phyloP scores from a whole-genome alignment of 805 yeast genomes.

The Phaffomyces opuntiae region DNA sequence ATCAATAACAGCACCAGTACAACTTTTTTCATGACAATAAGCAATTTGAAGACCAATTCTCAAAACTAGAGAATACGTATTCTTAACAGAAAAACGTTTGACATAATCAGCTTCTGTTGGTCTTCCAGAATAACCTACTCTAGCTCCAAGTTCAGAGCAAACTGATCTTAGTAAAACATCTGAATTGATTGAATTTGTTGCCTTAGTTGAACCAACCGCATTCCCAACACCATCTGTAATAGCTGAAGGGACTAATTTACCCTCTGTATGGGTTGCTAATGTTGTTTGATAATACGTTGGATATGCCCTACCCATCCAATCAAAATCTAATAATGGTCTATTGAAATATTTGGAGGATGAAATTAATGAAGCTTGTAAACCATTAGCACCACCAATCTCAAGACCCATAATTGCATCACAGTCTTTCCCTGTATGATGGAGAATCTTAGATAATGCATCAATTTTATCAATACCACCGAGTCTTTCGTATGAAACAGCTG shows the following conservation, averaged over 20 bases:
- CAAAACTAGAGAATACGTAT: slow-evolving; percentile 38
- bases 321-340: slow-evolving; percentile 28
- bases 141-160: slow-evolving; percentile 36
- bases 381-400: slow-evolving; percentile 39
- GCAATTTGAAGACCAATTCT: slow-evolving; percentile 35
- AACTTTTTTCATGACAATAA: too few relatives aligned
- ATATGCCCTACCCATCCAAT: slow-evolving; percentile 43
- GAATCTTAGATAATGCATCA: slow-evolving; percentile 24
- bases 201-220: slow-evolving; percentile 25
- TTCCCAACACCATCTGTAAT: slow-evolving; percentile 40
- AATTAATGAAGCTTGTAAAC: slow-evolving; percentile 23
- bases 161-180: slow-evolving; percentile 35
- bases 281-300: slow-evolving; percentile 38
- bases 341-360: slow-evolving; percentile 19
- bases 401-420: too few relatives aligned
- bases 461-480: slow-evolving; percentile 28
- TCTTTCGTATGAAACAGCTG: slow-evolving; percentile 37
- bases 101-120: slow-evolving; percentile 7
- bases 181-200: slow-evolving; percentile 26
- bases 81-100: slow-evolving; percentile 25
- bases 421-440: slow-evolving; percentile 22
- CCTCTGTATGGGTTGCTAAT: slow-evolving; percentile 25
- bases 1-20: slow-evolving; percentile 1
- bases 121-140: slow-evolving; percentile 27
- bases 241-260: slow-evolving; percentile 20